Base-by-base conservation (phyloP, 257 asterid genomes). In the Salvia hispanica region DNA sequence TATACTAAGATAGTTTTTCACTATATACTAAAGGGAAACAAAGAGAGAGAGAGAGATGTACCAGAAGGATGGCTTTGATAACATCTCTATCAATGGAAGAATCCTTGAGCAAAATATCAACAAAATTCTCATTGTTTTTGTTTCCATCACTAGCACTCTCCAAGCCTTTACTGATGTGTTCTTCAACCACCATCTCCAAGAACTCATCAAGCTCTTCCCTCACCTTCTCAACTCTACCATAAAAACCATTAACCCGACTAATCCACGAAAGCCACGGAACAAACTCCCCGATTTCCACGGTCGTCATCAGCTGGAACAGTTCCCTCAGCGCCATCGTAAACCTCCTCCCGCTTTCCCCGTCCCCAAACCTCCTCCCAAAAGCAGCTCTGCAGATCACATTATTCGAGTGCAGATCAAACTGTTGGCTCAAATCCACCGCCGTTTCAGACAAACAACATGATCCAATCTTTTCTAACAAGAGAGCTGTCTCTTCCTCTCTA, bases 191-290 rank as follows among this genome's bases (percentile, higher is more conserved):
- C 0, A 28, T 37, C 62, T 80, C 50, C 92, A 56, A 85, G 33
- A 53, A 81, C 2, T 40, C 45, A 40, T 85, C 90, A 13, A 85
- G 8, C 18, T 71, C 80, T 10, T 45, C 72, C 0, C 79, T 81
- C 37, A 76, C 73, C 57, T 12, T 77, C 2, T 71, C 78, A 6
- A 73, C 79, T 70, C 69, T 70, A 0, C 44, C 58, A 28, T 72
- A 40, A 9, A 82, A 75, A 9, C 92, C 95, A 39, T n/a, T 88
- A 2, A 88, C 10, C 4, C 48, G 39, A 57, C 71, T 76, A 47
- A 81, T 31, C 89, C 89, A 87, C 9, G 66, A 36, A 56, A 85
- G 89, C 47, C 85, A 74, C 1, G 88, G 88, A 47, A 83, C 66
- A 28, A 59, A 85, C 3, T 79, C 84, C 15, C 90, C 92, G 0